Evolutionary conservation across 1,284 basidiomycete species (phyloP).

Genomic region (Mrakiaceae sp.): DNA sequence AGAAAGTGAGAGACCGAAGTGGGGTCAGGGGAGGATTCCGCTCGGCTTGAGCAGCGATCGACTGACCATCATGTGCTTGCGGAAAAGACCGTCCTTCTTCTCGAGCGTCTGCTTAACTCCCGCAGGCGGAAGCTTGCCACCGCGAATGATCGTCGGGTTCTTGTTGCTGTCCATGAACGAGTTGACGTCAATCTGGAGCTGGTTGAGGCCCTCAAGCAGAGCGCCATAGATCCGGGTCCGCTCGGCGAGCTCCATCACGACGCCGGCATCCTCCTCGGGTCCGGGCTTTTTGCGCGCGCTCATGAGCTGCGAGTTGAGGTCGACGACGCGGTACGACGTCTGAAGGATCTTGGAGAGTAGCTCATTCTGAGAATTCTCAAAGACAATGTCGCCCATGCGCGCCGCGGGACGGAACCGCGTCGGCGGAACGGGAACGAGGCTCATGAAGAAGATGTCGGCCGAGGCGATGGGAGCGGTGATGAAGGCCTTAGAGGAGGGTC

Average conservation of each 20-base stretch:
- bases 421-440: constrained; percentile 81
- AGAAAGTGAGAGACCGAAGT: background rate
- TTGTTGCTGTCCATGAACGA: constrained; percentile 96
- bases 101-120: constrained; percentile 96
- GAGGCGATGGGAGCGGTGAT: constrained; percentile 50
- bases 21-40: constrained; percentile 7
- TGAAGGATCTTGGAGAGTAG: constrained; percentile 74
- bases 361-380: constrained; percentile 95
- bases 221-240: constrained; percentile 52
- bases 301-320: constrained; percentile 59
- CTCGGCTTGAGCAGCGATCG: constrained; percentile 10
- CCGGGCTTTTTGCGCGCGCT: constrained; percentile 25
- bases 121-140: constrained; percentile 83
- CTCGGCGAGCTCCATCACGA: constrained; percentile 34
- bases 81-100: constrained; percentile 98
- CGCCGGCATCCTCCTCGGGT: constrained; percentile 45
- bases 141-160: constrained; percentile 73
- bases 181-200: constrained; percentile 90
- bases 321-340: constrained; percentile 69
- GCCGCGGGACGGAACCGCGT: constrained; percentile 92
- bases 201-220: constrained; percentile 71
- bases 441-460: constrained; percentile 96
- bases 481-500: constrained; percentile 18
- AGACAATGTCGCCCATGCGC: constrained; percentile 81
- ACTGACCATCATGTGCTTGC: constrained; percentile 97